Conservation (phyloP, 2,329 filamentous ascomycete species). For the Clonostachys solani region DNA sequence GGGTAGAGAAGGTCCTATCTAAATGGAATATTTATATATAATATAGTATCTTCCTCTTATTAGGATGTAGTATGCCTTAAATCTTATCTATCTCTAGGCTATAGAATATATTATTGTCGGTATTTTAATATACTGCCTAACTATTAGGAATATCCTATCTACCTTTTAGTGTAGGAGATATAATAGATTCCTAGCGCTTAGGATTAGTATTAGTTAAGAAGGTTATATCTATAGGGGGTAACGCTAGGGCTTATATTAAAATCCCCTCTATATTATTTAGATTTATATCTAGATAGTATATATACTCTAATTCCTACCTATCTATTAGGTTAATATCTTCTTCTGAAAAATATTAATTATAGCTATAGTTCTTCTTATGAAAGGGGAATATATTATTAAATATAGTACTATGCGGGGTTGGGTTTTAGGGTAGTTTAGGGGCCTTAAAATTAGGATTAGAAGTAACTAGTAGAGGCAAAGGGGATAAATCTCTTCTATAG, state of each 20-base stretch:
- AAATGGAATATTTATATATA: slow-evolving; percentile 94
- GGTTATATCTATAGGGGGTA: slow-evolving; percentile 65
- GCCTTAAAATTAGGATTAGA: slow-evolving; percentile 23
- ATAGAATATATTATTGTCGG: slow-evolving; percentile 58
- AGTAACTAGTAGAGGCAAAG: slow-evolving; percentile 23
- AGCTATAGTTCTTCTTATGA: slow-evolving; percentile 48
- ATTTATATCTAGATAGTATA: slow-evolving; percentile 83
- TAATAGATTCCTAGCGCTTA: slow-evolving; percentile 29
- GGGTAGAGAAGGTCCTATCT: slow-evolving; percentile 89
- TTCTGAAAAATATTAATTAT: slow-evolving; percentile 46
- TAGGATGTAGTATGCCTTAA: slow-evolving; percentile 61
- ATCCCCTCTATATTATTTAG: slow-evolving; percentile 91
- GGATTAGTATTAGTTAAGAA: slow-evolving; percentile 39
- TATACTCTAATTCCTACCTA: slow-evolving; percentile 45
- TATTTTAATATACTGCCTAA: slow-evolving; percentile 80
- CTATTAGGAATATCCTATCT: slow-evolving; percentile 94
- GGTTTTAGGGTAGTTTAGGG: slow-evolving; percentile 6
- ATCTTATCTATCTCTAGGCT: slow-evolving; percentile 63
- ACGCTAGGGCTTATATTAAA: slow-evolving; percentile 64
- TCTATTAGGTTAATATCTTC: slow-evolving; percentile 59
- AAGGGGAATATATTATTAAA: slow-evolving; percentile 63
- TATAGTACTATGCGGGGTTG: slow-evolving; percentile 35
- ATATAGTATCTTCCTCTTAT: slow-evolving; percentile 73
- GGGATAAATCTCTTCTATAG: slow-evolving; percentile 28
- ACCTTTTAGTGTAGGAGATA: slow-evolving; percentile 37